Base-by-base conservation (phyloP, 1,284 basidiomycete genomes). In the Microbotryum violaceum region DNA sequence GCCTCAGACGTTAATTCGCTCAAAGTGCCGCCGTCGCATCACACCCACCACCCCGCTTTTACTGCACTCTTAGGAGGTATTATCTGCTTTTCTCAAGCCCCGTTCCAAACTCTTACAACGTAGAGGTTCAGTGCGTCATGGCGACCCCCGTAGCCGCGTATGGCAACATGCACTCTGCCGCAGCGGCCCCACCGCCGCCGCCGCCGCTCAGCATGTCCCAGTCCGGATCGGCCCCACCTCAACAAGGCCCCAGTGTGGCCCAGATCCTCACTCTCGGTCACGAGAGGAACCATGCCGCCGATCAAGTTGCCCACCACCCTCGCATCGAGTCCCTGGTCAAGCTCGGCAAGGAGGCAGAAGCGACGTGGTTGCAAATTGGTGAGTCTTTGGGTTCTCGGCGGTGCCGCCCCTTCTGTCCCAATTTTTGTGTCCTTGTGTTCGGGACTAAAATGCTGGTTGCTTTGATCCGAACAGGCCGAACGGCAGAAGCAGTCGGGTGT, bases 331-430 rank as follows among this genome's bases (percentile, higher is more conserved):
- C 60, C 21, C 60, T 69, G 25, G 52, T 69, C 59, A 88, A 88
- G 71, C 81, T 93, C 55, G 84, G 85, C 27, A 80, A 81, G 46
- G 89, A 90, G 58, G 91, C 93, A 74, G 91, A 93, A 74, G 86
- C 89, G 75, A 93, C 90, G 48, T 93, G 90, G 90, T 82, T 92
- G 67, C 79, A 91, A 70, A 91, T 93, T 75, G 90, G 90, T 89
- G 27, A 57, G 82, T 71, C 31, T 31, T 49, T 60, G 56, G 55
- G 42, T 53, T 61, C 29, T 52, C 56, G 16, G 33, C 25, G 12
- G 8, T 53, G 54, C 50, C 42, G 10, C 10, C 54, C 37, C 25
- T 31, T 21, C 51, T 25, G 23, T 47, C 49, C 37, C 44, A 37
- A 23, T 46, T 51, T 27, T 31, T 31, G 12, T n/a, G 29, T 48